Evolutionary conservation across 345 rosid species (phyloP), one percentile per base, ranked within the genome.

Genomic region (Trapa incisa): DNA sequence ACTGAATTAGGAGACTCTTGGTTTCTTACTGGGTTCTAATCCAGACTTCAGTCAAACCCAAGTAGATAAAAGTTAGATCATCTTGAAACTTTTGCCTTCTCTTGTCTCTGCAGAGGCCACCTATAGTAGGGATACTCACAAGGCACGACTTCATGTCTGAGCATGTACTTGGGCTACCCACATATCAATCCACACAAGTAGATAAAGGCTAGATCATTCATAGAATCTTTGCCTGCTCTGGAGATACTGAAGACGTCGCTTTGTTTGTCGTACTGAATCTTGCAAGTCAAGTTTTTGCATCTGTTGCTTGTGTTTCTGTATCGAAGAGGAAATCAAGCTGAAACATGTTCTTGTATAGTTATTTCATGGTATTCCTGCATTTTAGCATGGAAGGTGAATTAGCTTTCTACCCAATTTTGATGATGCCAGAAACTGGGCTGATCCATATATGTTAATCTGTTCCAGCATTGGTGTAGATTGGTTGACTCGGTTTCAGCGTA

Each of bases 61-160:
- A 22, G 29, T 22, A 22, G 29, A 22, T 22, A 22, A 22, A 22
- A 22, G 29, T 22, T 22, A 22, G 29, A 22, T 22, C 29, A 22
- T 22, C 29, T 22, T 17, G 35, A 47, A 70, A 45, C 29, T 13
- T 62, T 45, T 67, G 41, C 61, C 15, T 36, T 7, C 12, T 50
- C 67, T 2, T 7, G 8, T 66, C 16, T 67, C 73, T 36, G 74
- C 96, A 94, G 97, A 83, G 93, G 80, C 96, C 96, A 8, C 96
- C 97, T 0, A 79, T 94, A 33, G 96, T 87, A 10, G 99, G 97
- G 53, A 91, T 94, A 50, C 74, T 94, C 61, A 94, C 99, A 0
- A 72, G 99, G 79, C 99, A 94, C 7, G 99, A 94, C 72, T 94
- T 94, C 80, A 79, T 89, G 85, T 91, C 87, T 0, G 96, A 91